These are phyloP conservation scores for Alternaria tenuissima DNA, from an alignment of 2,329 filamentous ascomycete genomes.

Conservation along the genomic window DNA sequence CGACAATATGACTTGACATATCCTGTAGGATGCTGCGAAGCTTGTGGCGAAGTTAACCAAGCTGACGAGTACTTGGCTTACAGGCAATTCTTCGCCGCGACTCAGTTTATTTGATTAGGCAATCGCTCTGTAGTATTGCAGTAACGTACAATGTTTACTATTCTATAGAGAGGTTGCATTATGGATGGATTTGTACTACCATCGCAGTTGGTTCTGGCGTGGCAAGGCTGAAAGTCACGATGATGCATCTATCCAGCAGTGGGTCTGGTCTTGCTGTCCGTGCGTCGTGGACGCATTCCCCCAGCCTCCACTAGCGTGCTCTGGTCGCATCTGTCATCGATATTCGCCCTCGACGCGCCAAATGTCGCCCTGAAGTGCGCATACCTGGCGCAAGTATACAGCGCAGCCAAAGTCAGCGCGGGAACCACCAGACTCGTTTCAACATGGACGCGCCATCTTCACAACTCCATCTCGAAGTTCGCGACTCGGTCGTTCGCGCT, in stretches of 20 bases:
- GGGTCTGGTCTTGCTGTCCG: slow-evolving; percentile 12
- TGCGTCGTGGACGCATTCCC: slow-evolving; percentile 21
- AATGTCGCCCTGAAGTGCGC: slow-evolving; percentile 32
- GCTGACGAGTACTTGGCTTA: not conserved
- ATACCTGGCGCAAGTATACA: not conserved
- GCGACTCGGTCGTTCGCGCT: slow-evolving; percentile 49
- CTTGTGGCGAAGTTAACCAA: not conserved
- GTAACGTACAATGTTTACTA: not conserved
- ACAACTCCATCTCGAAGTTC: slow-evolving; percentile 56
- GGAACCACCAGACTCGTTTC: not conserved
- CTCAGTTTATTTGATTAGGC: no score
- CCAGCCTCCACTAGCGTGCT: slow-evolving; percentile 26
- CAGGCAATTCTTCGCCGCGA: not conserved
- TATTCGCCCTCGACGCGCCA: slow-evolving; percentile 10
- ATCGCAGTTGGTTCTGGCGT: not conserved
- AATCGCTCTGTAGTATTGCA: not conserved
- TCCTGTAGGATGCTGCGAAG: not conserved
- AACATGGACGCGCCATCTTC: slow-evolving; percentile 46
- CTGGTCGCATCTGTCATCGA: slow-evolving; percentile 6
- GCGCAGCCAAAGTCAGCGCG: slow-evolving; percentile 7
- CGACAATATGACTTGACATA: not conserved
- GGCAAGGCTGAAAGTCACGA: not conserved
- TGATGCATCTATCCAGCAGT: not conserved
- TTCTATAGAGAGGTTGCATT: not conserved
- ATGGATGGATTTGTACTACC: not conserved